phyloP scores from a whole-genome alignment of 768 basidiomycete species.

The Suillus subluteus region DNA sequence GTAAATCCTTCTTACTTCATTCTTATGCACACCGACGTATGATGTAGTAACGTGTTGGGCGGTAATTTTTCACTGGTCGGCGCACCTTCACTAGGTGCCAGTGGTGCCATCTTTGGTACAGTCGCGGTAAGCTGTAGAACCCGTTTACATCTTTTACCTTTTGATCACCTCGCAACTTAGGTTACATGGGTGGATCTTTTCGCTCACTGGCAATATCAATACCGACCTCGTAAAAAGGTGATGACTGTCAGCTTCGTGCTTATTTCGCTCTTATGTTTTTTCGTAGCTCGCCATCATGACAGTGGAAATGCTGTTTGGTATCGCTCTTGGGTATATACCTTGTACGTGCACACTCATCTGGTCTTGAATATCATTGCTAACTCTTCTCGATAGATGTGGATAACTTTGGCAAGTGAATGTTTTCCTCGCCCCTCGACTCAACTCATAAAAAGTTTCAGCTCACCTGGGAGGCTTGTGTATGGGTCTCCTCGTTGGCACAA shows the following conservation, averaged over 20 bases:
- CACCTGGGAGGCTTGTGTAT: constrained; percentile 89
- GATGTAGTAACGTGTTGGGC: constrained; percentile 76
- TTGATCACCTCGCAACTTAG: constrained; percentile 31
- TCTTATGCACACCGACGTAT: constrained; percentile 12
- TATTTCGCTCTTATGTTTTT: background rate
- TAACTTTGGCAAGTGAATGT: constrained; percentile 70
- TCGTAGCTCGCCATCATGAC: constrained; percentile 79
- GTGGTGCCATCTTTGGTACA: constrained; percentile 91
- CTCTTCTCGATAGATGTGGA: constrained; percentile 64
- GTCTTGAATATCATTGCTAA: constrained; percentile 17
- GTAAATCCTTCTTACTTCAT: constrained; percentile 38
- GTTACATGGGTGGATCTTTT: constrained; percentile 88
- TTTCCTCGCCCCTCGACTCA: background rate
- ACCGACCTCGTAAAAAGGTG: constrained; percentile 80
- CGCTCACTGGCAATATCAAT: constrained; percentile 90
- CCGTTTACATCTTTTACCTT: background rate
- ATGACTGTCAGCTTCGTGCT: constrained; percentile 16
- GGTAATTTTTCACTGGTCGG: constrained; percentile 93
- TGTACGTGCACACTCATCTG: constrained; percentile 50
- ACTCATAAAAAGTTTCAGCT: constrained; percentile 41
- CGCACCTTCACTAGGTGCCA: constrained; percentile 87
- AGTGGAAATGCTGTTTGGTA: constrained; percentile 83
- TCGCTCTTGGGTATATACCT: constrained; percentile 84
- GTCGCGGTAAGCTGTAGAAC: constrained; percentile 56
- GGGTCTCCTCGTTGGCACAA: constrained; percentile 80